phyloP scores from a whole-genome alignment of 352 stramenopile species.

The Globisporangium radiosum region DNA sequence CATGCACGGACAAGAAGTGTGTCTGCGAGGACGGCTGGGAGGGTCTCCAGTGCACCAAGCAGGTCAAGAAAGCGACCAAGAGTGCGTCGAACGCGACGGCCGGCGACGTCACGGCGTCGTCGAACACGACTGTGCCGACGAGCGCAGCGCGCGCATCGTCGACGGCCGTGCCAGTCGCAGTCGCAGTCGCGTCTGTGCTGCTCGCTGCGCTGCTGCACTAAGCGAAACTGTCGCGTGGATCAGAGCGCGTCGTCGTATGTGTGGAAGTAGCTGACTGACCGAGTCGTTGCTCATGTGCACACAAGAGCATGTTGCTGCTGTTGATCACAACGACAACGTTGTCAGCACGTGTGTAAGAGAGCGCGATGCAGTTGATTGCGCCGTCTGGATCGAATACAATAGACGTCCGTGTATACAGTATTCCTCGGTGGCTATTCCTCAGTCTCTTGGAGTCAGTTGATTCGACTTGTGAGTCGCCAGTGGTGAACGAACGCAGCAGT shows the following conservation, averaged over 20 bases:
- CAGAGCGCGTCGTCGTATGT: neutral
- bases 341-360: no score
- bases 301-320: neutral
- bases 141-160: slow-evolving; percentile 14
- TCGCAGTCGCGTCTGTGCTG: slow-evolving; percentile 23
- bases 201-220: slow-evolving; percentile 21
- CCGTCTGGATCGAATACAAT: neutral
- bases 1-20: slow-evolving; percentile 47
- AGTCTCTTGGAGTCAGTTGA: no score
- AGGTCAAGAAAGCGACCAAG: slow-evolving; percentile 34
- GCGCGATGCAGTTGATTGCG: no score
- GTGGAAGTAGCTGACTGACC: neutral
- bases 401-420: neutral
- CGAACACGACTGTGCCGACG: slow-evolving; percentile 14
- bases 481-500: no score
- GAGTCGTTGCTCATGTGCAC: neutral
- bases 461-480: no score
- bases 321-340: neutral
- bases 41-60: slow-evolving; percentile 64
- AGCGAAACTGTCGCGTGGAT: neutral
- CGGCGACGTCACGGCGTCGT: slow-evolving; percentile 2
- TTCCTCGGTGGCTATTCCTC: neutral
- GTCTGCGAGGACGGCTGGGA: slow-evolving; percentile 52
- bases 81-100: slow-evolving; percentile 10
- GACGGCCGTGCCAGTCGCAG: slow-evolving; percentile 19